Evolutionary conservation across 2,329 filamentous ascomycete genomes (phyloP), one percentile per base, ranked within the genome.

Genomic region (Chlorencoelia australis): DNA sequence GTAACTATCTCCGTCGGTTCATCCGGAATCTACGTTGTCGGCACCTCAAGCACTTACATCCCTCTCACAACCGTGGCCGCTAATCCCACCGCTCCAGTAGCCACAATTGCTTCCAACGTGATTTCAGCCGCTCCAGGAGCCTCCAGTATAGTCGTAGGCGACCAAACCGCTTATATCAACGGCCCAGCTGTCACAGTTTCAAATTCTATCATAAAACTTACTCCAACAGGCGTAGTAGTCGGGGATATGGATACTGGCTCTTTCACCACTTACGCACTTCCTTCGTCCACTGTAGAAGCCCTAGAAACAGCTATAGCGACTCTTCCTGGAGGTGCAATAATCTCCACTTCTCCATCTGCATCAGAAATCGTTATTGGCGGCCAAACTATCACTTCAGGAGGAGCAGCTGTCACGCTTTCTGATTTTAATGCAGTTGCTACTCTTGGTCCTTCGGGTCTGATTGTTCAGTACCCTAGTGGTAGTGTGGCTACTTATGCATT

Each of bases 401-500:
- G 34, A 7, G n/a, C 30, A 7, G 13, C 33, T 8, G 35, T 46
- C 7, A 49, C 43, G 8, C 20, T 48, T 4, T n/a, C 45, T 6
- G 37, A 35, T 3, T 24, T 33, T 11, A 30, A 41, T 5, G 15
- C 30, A 5, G 28, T 43, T 11, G 37, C 29, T 3, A 39, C 24
- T 30, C 28, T 47, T 4, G 40, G 40, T 2, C 15, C 40, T 18
- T 11, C 33, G 1, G 45, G 40, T 4, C 17, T 48, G 1, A 20
- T 48, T 4, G 14, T 48, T 4, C 37, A 48, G 24, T 41, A 40
- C 30, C 30, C 44, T 5, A 33, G 39, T n/a, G 42, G 45, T 4
- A 9, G 13, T 5, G 35, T 37, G 5, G 40, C 40, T 11, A 33
- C 40, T 4, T 39, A 30, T 17, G 26, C 39, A 9, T 16, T 44